Base-by-base conservation (phyloP, 1,139 yeast species). In the Kurtzmaniella quercitrusa region DNA sequence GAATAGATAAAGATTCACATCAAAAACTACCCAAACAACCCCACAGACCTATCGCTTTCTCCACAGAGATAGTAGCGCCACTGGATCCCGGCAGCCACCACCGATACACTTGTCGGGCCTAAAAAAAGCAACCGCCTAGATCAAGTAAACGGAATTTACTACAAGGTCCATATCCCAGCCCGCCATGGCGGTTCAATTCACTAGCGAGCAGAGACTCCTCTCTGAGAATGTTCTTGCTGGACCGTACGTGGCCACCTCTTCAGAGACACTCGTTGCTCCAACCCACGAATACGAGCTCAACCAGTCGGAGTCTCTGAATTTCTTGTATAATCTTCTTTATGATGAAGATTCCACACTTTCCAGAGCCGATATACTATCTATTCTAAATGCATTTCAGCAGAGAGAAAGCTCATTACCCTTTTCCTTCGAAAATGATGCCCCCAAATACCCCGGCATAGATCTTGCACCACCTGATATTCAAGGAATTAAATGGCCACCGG, bases 291-390 rank as follows among this genome's bases (percentile, higher is more conserved):
- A 69, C 48, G 77, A 71, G 47, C 56, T 70, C 38, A 65, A 59
- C 51, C 73, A 63, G 49, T 68, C 74, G 2, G 75, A 71, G 47
- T 67, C 74, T 4, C 55, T 70, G 25, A 65, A 71, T 2, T 70
- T 71, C 45, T 54, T 70, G 24, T 69, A 68, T 53, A 68, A 70
- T 51, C 57, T 70, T 34, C 56, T 71, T 29, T 69, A 67, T 48
- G 75, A 70, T 49, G 66, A 66, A n/a, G 51, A 59, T 12, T 66
- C 74, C 2, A 46, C 50, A 9, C 55, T 71, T 37, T 52, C 68
- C 29, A 66, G 68, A 41, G 52, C 70, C 4, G 76, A 71, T 45
- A 70, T 71, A 41, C 53, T 71, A 42, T 56, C 52, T 33, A 60
- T 71, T 3, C 56, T 71, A 39, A 66, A 68, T 48, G 55, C 68